Base-by-base conservation (phyloP, 23 red algal species). In the Gracilaria vermiculophylla region DNA sequence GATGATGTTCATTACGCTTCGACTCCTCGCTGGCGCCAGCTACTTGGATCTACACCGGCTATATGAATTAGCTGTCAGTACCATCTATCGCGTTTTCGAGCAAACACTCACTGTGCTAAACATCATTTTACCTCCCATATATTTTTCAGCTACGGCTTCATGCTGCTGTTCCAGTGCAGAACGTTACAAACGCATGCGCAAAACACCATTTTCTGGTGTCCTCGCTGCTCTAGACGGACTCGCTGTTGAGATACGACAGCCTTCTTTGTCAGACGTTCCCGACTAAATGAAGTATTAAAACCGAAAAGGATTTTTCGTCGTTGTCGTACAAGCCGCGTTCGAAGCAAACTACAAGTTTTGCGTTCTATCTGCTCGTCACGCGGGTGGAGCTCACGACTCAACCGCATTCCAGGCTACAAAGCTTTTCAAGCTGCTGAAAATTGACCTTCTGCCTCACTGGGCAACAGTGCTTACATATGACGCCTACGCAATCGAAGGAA, bases 231-330 rank as follows among this genome's bases (percentile, higher is more conserved):
- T 85, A 23, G 36, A 85, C 42, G 61, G 57, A 10, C 69, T 85
- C 2, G 64, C 1, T 19, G 69, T 72, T 24, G 49, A 64, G 40
- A 69, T 85, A 45, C 15, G 9, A 3, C 29, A 69, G 33, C 80
- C 58, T 45, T 31, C 27, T 43, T 6, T 69, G 17, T 5, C 35
- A 27, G 80, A 69, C 0, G 1, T 47, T 24, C 19, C 55, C 0
- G 80, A 85, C 44, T 39, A 56, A 48, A 6, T 31, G 25, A 85
- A 85, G 36, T 49, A 85, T 35, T 85, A 69, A 5, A 69, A 85
- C 36, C 20, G 57, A 53, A 85, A 71, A 32, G 64, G 39, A 17
- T 1, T 85, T 27, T 85, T 47, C 50, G 80, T 60, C 61, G 27
- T 85, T 24, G 24, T 3, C 25, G 55, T 71, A 14, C 80, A 85